phyloP scores from a whole-genome alignment of 1,139 yeast species.

The Blastobotrys buckinghamii region DNA sequence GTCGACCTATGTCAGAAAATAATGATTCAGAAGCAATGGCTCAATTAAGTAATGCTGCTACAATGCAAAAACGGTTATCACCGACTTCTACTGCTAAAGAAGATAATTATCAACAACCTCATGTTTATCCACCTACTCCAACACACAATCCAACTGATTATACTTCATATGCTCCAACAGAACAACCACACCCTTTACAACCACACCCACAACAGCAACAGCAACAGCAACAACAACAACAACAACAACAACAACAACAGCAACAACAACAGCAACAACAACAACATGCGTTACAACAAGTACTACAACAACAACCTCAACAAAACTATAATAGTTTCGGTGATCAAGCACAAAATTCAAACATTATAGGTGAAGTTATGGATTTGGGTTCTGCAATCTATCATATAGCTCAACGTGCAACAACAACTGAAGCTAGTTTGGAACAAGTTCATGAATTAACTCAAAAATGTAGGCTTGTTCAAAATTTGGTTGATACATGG shows the following conservation, averaged over 20 bases:
- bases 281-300: conserved; percentile 4
- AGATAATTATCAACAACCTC: neutral
- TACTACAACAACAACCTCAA: neutral
- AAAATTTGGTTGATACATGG: neutral
- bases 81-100: neutral
- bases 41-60: neutral
- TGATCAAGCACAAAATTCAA: too few relatives aligned
- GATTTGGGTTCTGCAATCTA: neutral
- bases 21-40: neutral
- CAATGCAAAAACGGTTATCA: conserved; percentile 1
- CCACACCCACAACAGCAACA: conserved; percentile 2
- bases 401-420: neutral
- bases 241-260: neutral
- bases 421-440: neutral
- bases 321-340: too few relatives aligned
- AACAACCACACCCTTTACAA: neutral
- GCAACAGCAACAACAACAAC: conserved; percentile 4
- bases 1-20: neutral
- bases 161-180: neutral
- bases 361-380: neutral
- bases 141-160: neutral
- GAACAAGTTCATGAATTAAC: conserved; percentile 1
- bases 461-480: neutral
- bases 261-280: conserved; percentile 7
- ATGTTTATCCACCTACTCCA: conserved; percentile 3